Conservation (phyloP, 2,329 filamentous ascomycete species). For the Byssochlamys sp. region DNA sequence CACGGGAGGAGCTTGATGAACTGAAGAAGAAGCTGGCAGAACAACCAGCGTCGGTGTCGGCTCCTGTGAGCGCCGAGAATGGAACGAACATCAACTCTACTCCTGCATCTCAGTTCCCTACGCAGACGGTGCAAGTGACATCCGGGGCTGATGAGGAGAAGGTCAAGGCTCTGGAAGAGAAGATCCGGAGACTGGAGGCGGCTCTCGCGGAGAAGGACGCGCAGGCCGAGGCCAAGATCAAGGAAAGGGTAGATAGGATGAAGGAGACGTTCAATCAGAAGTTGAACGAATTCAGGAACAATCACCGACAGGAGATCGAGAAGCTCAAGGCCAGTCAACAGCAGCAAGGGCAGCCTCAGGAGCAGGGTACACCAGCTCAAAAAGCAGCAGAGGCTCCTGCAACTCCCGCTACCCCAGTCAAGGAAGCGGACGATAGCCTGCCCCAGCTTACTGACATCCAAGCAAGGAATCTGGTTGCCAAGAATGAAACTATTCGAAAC, state of each 20-base stretch:
- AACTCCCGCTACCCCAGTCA: constrained; percentile 19
- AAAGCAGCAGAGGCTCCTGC: constrained; percentile 11
- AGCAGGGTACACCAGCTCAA: constrained; percentile 10
- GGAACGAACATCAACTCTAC: constrained; percentile 32
- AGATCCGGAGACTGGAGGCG: constrained; percentile 45
- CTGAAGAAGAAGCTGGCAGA: constrained; percentile 46
- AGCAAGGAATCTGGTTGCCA: constrained; percentile 40
- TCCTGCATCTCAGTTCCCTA: constrained; percentile 6
- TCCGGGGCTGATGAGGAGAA: constrained; percentile 43
- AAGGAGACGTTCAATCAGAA: constrained; percentile 63
- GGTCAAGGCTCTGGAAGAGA: constrained; percentile 53
- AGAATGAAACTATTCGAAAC: constrained; percentile 39
- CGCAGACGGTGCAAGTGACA: constrained; percentile 8
- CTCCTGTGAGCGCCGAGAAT: constrained; percentile 39
- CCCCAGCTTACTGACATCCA: constrained; percentile 41
- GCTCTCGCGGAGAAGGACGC: constrained; percentile 43
- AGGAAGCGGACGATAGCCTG: constrained; percentile 24
- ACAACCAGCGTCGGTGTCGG: constrained; percentile 30
- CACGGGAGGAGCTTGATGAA: constrained; percentile 48
- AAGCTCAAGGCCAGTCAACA: constrained; percentile 39
- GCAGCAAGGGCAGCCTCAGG: constrained; percentile 27
- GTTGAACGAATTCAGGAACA: constrained; percentile 46
- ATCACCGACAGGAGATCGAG: constrained; percentile 43
- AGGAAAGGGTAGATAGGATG: constrained; percentile 45
- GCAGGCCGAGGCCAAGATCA: constrained; percentile 41